phyloP scores from a whole-genome alignment of 1,284 basidiomycete species.

The Leccinum subatratum region DNA sequence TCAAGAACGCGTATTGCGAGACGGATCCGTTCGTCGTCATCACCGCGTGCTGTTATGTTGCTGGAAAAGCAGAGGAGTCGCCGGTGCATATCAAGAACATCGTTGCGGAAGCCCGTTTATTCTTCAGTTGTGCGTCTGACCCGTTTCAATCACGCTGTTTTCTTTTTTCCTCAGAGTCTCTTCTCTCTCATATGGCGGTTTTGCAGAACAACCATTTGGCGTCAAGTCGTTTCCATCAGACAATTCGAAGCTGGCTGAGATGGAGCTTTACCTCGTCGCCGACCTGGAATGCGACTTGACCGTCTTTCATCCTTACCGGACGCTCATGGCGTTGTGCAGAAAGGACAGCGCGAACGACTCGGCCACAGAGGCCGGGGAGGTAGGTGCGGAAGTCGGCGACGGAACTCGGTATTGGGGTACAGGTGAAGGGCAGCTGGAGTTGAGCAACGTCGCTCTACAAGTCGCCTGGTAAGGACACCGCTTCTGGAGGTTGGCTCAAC shows the following conservation, averaged over 20 bases:
- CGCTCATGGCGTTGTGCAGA: slow-evolving; percentile 72
- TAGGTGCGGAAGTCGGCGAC: slow-evolving; percentile 56
- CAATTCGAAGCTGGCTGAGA: slow-evolving; percentile 90
- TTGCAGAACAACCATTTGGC: slow-evolving; percentile 56
- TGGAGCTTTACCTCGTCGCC: slow-evolving; percentile 97
- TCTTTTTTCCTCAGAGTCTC: neutral
- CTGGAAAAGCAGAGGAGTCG: slow-evolving; percentile 94
- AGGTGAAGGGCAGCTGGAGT: slow-evolving; percentile 62
- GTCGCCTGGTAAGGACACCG: slow-evolving; percentile 58
- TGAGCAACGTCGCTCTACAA: slow-evolving; percentile 66
- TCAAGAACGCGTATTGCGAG: slow-evolving; percentile 90
- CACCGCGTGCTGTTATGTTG: slow-evolving; percentile 91
- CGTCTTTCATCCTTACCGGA: slow-evolving; percentile 92
- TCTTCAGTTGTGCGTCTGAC: slow-evolving; percentile 68
- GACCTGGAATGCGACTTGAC: slow-evolving; percentile 94
- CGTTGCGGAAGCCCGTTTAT: slow-evolving; percentile 73
- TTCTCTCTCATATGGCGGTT: neutral
- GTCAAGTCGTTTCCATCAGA: slow-evolving; percentile 79
- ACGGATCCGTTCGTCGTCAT: slow-evolving; percentile 92
- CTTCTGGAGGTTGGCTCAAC: neutral
- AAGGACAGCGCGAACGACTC: slow-evolving; percentile 39
- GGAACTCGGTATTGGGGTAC: slow-evolving; percentile 71
- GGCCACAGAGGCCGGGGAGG: slow-evolving; percentile 59
- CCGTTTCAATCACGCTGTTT: neutral
- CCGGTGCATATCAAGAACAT: slow-evolving; percentile 93